Evolutionary conservation across 495 filamentous ascomycete genomes (phyloP), one percentile per base, ranked within the genome.

Genomic region (Aspergillus egyptiacus): DNA sequence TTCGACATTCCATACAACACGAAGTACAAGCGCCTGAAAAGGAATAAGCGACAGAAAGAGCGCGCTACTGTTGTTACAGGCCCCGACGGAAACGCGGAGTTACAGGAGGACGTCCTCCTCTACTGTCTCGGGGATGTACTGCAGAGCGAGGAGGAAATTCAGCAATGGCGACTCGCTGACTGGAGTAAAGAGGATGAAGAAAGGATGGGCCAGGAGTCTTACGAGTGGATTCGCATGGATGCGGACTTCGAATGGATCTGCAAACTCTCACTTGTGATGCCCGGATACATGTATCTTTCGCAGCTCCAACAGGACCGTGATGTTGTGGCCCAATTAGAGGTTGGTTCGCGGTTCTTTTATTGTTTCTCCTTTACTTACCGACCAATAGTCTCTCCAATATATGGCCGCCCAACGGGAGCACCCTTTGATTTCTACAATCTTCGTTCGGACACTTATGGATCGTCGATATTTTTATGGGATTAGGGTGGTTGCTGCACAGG

Each of bases 1-100:
- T 84, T 96, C 48, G 89, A 96, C 37, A 96, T 99, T 48, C 90
- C 91, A 11, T 99, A 99, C 60, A 97, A 97, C 60, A 99, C 93
- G 0, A 99, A 99, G 61, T 99, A 99, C 65, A 99, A 97, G 72
- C 83, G 93, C 2, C 73, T 99, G 28, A 99, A 99, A 71, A 80
- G 91, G 24, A 96, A 85, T 55, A 83, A 87, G 51, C 83, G 90
- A 32, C 85, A 95, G 55, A 86, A 86, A 66, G 93, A 96, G 61
- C 78, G 87, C 35, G 72, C 59, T 18, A 76, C 78, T 23, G 75
- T 80, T 36, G 84, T 79, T 20, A 76, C 71, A 24, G 82, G 79
- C 19, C 77, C 79, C 3, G 84, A 87, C 46, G 62, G 70, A 19
- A 69, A 63, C 58, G 68, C 73, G 9, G 93, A 96, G 52, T 69